These are phyloP conservation scores for Nannizziopsis barbatae DNA, from an alignment of 2,329 filamentous ascomycete species.

Conservation along the genomic window DNA sequence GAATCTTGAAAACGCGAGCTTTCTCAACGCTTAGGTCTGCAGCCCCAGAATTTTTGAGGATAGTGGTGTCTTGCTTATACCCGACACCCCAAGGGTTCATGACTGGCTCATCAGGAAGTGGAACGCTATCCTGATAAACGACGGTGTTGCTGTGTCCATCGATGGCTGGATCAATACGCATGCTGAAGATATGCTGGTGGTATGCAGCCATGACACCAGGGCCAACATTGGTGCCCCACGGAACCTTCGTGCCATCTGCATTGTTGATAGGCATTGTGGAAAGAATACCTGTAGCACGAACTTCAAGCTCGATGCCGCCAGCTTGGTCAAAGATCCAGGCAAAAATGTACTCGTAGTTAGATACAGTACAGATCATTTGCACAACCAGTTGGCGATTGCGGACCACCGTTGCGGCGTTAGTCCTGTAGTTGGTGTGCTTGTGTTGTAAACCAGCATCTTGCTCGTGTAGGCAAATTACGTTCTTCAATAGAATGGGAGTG, in stretches of 20 bases:
- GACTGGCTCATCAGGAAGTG: slow-evolving; percentile 46
- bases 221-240: slow-evolving; percentile 58
- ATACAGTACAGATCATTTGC: slow-evolving; percentile 59
- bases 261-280: slow-evolving; percentile 56
- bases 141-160: slow-evolving; percentile 47
- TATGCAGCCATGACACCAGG: slow-evolving; percentile 57
- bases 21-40: slow-evolving; percentile 39
- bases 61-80: slow-evolving; percentile 41
- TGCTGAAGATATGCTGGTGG: slow-evolving; percentile 67
- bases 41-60: slow-evolving; percentile 38
- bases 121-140: slow-evolving; percentile 48
- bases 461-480: slow-evolving; percentile 59
- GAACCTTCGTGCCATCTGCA: slow-evolving; percentile 48
- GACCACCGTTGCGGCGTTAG: slow-evolving; percentile 50
- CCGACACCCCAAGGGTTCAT: slow-evolving; percentile 44
- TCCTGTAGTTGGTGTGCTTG: slow-evolving; percentile 63
- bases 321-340: slow-evolving; percentile 63
- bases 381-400: slow-evolving; percentile 55
- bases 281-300: slow-evolving; percentile 57
- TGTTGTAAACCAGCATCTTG: slow-evolving; percentile 58
- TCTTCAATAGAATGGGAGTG: slow-evolving; percentile 48
- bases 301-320: slow-evolving; percentile 55
- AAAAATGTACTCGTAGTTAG: slow-evolving; percentile 64
- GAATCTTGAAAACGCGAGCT: slow-evolving; percentile 49
- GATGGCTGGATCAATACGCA: slow-evolving; percentile 52